Evolutionary conservation across 305 asterid genomes (phyloP), one percentile per base, ranked within the genome.

Genomic region (Vinca major): DNA sequence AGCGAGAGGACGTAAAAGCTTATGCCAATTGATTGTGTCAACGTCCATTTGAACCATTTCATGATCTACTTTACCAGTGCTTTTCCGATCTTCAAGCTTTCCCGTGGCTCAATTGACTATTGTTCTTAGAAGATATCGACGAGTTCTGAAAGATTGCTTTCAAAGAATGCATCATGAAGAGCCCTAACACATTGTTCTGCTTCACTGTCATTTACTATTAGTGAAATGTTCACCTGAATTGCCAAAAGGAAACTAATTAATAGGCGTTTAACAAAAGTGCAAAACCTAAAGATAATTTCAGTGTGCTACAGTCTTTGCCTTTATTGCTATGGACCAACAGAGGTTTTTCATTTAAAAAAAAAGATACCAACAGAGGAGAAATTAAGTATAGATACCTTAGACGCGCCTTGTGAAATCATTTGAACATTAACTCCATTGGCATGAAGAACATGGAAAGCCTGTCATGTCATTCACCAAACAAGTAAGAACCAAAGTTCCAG

Each of bases 321-420:
- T 26, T 26, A 26, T 26, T 33, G 45, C 45, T 63, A 10, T 45
- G 11, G 3, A 1, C 49, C 49, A 5, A 45, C 33, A 26, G 33
- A 26, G 33, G 33, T 26, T 45, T 44, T 37, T 4, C 12, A 4
- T 26, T 26, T 26, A 26, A 26, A 26, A 26, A 26, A 26, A 26
- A 26, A 26, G 33, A 26, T 26, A 26, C 33, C 33, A 26, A 17
- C 26, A 36, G 5, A 16, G 45, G 7, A 11, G n/a, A 61, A 20
- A 6, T 41, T 1, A 43, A 7, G 10, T 7, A 19, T 26, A 47
- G 20, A 19, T 75, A 80, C 85, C 80, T 92, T 92, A 1, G 98
- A 92, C 62, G 98, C 98, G 45, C 98, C 98, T 80, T 93, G 96
- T 20, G 97, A 93, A 71, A 93, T 93, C 98, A 93, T 93, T 77